Conservation (phyloP, 2,329 filamentous ascomycete species). For the Leptodontidium sp. region DNA sequence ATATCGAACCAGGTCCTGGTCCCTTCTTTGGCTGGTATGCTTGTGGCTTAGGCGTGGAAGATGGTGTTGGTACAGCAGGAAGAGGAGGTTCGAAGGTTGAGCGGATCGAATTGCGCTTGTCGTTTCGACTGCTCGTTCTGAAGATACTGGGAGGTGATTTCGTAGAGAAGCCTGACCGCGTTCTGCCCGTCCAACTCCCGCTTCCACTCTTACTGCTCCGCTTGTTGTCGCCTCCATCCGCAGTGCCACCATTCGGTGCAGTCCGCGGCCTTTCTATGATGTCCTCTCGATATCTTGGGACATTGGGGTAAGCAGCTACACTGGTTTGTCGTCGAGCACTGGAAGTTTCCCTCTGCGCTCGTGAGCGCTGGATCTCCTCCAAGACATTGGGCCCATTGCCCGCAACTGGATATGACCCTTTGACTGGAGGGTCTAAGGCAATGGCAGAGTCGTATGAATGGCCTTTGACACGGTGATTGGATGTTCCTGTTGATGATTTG, state of each 20-base stretch:
- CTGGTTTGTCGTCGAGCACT: slow-evolving; percentile 32
- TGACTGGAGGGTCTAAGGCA: slow-evolving; percentile 50
- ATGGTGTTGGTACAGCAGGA: slow-evolving; percentile 19
- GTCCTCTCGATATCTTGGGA: slow-evolving; percentile 33
- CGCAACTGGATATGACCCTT: slow-evolving; percentile 52
- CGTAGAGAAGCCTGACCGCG: slow-evolving; percentile 37
- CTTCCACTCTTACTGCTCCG: not conserved
- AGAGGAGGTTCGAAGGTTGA: not conserved
- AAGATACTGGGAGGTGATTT: slow-evolving; percentile 33
- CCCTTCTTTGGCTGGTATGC: slow-evolving; percentile 30
- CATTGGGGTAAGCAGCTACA: slow-evolving; percentile 29
- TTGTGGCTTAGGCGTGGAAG: slow-evolving; percentile 19
- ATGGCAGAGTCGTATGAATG: slow-evolving; percentile 51
- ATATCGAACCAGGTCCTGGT: not conserved
- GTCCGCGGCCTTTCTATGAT: slow-evolving; percentile 31
- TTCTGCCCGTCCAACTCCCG: slow-evolving; percentile 25
- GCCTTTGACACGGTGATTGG: slow-evolving; percentile 44
- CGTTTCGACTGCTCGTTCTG: slow-evolving; percentile 14
- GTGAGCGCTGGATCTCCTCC: slow-evolving; percentile 48
- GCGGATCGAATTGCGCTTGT: slow-evolving; percentile 17
- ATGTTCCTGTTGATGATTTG: slow-evolving; percentile 17
- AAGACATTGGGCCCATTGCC: slow-evolving; percentile 53
- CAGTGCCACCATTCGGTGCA: slow-evolving; percentile 31
- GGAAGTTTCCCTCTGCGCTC: slow-evolving; percentile 42
- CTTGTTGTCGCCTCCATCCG: slow-evolving; percentile 15